Base-by-base conservation (phyloP, 2,329 filamentous ascomycete genomes). In the Verticillium nonalfalfae region DNA sequence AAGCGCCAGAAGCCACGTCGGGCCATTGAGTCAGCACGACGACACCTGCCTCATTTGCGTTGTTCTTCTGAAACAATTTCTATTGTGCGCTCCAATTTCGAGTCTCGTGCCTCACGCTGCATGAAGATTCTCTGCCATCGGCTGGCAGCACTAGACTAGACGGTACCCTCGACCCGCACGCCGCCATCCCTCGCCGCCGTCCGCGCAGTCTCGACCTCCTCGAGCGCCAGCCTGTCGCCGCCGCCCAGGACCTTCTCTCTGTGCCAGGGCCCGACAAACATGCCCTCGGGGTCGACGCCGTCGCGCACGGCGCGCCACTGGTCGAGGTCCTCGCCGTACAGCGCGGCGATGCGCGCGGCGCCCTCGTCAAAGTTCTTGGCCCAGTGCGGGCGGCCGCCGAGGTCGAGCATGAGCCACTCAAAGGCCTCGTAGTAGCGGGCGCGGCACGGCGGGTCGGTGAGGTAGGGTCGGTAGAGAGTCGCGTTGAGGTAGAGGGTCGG, bases 221-320 rank as follows among this genome's bases (percentile, higher is more conserved):
- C 76, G 35, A 78, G 64, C 38, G 69, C 66, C 14, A 78, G 68
- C 58, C 66, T 71, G 3, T 68, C 63, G 1, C 69, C 73, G 18
- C 72, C 71, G 35, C 73, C 75, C 52, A 86, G 72, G 21, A 97
- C 78, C 68, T 85, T 85, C 59, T 89, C 83, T 34, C 90, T 82
- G 74, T 97, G 92, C 94, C 94, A 99, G 57, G 93, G 88, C 2
- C 94, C 94, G 14, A 94, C 81, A 75, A 97, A 97, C 84, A 96
- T 89, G 61, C 92, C 92, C 63, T 93, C 86, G 0, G 90, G 89
- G 70, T 97, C 92, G 38, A 85, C 86, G 59, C 86, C 80, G 62
- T 89, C 81, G 59, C 93, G 82, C 7, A 96, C 81, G 34, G 80
- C 77, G 50, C 89, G 79, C 83, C 89, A 97, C 56, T 84, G 76